phyloP scores from a whole-genome alignment of 2,329 filamentous ascomycete genomes.

The Trichothecium roseum region DNA sequence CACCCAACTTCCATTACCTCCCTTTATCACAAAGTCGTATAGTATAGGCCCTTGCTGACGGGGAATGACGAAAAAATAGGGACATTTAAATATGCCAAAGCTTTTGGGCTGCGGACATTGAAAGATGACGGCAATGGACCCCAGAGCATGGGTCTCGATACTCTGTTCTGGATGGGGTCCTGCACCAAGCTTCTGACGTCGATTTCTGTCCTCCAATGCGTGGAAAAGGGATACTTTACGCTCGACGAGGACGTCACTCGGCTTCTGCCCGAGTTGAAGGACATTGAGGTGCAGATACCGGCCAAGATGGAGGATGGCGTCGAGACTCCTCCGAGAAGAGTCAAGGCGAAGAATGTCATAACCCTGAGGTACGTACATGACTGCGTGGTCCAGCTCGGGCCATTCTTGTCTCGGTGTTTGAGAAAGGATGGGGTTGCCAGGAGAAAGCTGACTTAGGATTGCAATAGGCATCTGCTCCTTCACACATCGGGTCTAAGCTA shows the following conservation, averaged over 20 bases:
- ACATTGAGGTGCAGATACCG: not conserved
- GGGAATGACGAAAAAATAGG: not conserved
- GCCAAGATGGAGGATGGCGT: not conserved
- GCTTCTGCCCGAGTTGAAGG: slow-evolving; percentile 1
- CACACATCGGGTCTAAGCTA: slow-evolving; percentile 1
- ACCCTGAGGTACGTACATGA: not conserved
- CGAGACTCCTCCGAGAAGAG: not conserved
- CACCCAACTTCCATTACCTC: too few relatives aligned
- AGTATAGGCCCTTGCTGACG: too few relatives aligned
- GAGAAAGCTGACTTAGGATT: not conserved
- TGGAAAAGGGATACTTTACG: not conserved
- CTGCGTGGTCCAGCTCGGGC: not conserved
- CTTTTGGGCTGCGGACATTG: not conserved
- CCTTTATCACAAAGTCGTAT: too few relatives aligned
- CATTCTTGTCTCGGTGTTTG: too few relatives aligned
- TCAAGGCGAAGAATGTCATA: not conserved
- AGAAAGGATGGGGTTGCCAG: too few relatives aligned
- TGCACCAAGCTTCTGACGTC: slow-evolving; percentile 1
- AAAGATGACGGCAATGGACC: not conserved
- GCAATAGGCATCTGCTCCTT: not conserved
- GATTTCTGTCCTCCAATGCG: not conserved
- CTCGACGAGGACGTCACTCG: slow-evolving; percentile 1
- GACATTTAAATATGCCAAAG: not conserved
- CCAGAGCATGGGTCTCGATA: not conserved
- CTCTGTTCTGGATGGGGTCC: slow-evolving; percentile 1